Evolutionary conservation across 306 rosid species (phyloP).

Genomic region (Cucurbita ficifolia): DNA sequence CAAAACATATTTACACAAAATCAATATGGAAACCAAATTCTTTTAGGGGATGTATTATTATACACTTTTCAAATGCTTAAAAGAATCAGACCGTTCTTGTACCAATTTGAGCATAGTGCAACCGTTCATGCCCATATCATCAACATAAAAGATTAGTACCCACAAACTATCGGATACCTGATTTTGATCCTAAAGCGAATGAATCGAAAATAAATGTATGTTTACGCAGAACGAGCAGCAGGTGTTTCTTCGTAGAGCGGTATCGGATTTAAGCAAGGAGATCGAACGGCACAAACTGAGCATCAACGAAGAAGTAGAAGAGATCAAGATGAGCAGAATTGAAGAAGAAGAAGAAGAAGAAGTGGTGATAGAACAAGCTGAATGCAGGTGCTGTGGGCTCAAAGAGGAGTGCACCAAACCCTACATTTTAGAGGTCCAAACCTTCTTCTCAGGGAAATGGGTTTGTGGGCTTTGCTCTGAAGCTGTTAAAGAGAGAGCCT

Average conservation of each 20-base stretch:
- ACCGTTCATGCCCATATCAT: no score
- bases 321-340: not conserved
- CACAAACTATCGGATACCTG: no score
- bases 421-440: constrained; percentile 30
- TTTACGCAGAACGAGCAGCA: not conserved
- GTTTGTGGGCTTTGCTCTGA: constrained; percentile 71
- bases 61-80: no score
- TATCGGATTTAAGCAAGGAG: constrained; percentile 27
- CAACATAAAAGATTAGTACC: no score
- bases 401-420: constrained; percentile 46
- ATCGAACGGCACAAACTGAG: constrained; percentile 12
- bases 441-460: constrained; percentile 36
- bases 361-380: constrained; percentile 11
- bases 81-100: no score
- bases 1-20: no score
- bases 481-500: constrained; percentile 42
- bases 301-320: not conserved
- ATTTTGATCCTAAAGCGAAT: no score
- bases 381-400: constrained; percentile 53
- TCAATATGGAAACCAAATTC: no score
- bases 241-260: constrained; percentile 31
- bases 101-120: no score
- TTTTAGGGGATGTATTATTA: no score
- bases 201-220: no score
- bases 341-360: constrained; percentile 23